Evolutionary conservation across 768 basidiomycete species (phyloP), one percentile per base, ranked within the genome.

Genomic region (Botryobasidium botryosum): DNA sequence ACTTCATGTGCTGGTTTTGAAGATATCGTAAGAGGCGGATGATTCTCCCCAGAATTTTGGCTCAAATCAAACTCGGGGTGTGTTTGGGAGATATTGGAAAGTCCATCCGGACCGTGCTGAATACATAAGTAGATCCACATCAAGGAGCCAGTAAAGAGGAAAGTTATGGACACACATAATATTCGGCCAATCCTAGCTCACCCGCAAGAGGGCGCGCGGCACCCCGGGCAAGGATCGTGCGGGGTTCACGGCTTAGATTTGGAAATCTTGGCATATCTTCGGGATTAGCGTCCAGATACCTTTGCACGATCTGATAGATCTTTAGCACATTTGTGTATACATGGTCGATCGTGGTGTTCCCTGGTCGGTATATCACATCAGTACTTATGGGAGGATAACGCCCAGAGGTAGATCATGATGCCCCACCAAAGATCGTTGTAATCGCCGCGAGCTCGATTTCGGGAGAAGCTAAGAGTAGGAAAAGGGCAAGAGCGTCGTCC

Each of bases 51-150:
- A 4, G 26, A 39, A 18, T 17, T 10, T 27, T n/a, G n/a, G n/a
- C n/a, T n/a, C n/a, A 13, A 21, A 32, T 43, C 35, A 4, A 44
- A 48, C 5, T 61, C 51, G 1, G 55, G 55, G 37, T 59, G 55
- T 1, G 56, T 53, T 1, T 46, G 48, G 1, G 48, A 36, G 33
- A 57, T 56, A 40, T 53, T 47, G 8, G 48, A 50, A 6, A 56
- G 38, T 23, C 57, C 52, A 23, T 56, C 56, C 2, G 52, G 52
- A 6, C 61, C 59, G 40, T 61, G 58, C 57, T 59, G n/a, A n/a
- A 44, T 4, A 10, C 15, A 33, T 8, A 27, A n/a, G n/a, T n/a
- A n/a, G 35, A 7, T 26, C 20, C 12, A 4, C 13, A 18, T 18
- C 6, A 15, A 28, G 31, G 45, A 24, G n/a, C 21, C 25, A 2